Evolutionary conservation across 169 alveolate genomes (phyloP).

Genomic region (Plasmodium yoelii): DNA sequence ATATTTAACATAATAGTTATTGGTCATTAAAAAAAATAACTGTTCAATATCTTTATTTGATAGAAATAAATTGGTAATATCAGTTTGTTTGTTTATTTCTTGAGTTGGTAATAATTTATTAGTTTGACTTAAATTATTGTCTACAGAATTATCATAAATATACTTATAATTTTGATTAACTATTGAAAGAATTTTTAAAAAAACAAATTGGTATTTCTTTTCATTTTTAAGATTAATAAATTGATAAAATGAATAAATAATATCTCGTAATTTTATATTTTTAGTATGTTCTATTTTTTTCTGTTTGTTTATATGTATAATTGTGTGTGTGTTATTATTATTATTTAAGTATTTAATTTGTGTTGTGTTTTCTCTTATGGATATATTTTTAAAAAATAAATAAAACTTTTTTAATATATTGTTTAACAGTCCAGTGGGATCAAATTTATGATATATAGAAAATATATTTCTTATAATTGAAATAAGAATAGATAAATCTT

Average conservation of each 20-base stretch:
- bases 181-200: slow-evolving; percentile 32
- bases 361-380: neutral
- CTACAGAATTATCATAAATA: neutral
- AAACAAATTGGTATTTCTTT: slow-evolving; percentile 19
- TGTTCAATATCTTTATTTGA: slow-evolving; percentile 68
- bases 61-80: slow-evolving; percentile 11
- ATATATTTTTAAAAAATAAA: slow-evolving; percentile 10
- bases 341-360: neutral
- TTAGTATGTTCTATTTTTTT: slow-evolving; percentile 9
- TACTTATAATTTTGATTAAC: slow-evolving; percentile 11
- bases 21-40: slow-evolving; percentile 30
- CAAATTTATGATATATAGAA: slow-evolving; percentile 28
- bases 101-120: neutral
- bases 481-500: slow-evolving; percentile 48
- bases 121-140: neutral
- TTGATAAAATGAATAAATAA: slow-evolving; percentile 61
- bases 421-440: slow-evolving; percentile 26
- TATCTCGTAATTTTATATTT: slow-evolving; percentile 39
- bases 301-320: neutral
- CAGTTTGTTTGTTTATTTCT: neutral
- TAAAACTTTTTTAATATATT: slow-evolving; percentile 31
- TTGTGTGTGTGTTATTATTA: neutral
- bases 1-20: slow-evolving; percentile 19
- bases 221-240: slow-evolving; percentile 13
- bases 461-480: slow-evolving; percentile 45